Evolutionary conservation across 169 alveolate species (phyloP).

Genomic region (Prorocentrum cordatum): DNA sequence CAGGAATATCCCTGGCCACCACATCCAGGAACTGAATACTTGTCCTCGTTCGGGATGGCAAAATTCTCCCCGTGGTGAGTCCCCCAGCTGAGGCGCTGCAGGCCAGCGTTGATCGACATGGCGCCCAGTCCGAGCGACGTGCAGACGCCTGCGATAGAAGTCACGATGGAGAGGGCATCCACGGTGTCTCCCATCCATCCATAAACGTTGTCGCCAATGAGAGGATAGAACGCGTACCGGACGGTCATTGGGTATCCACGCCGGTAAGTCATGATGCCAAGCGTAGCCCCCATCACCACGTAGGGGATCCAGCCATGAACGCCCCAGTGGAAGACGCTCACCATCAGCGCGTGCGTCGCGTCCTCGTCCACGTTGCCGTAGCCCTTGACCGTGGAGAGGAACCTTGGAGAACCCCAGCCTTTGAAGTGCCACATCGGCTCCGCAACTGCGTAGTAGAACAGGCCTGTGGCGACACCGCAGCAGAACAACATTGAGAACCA

Average conservation of each 20-base stretch:
- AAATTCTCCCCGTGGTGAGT: too few species aligned
- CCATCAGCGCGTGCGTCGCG: neutral
- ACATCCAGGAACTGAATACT: too few species aligned
- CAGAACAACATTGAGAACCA: too few species aligned
- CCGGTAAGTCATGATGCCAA: constrained; percentile 21
- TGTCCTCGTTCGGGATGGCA: too few species aligned
- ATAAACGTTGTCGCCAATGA: constrained; percentile 6
- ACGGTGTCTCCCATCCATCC: constrained; percentile 22
- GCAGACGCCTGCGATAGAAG: constrained; percentile 26
- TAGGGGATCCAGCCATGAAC: constrained; percentile 21
- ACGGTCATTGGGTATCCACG: neutral
- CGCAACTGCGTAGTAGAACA: too few species aligned
- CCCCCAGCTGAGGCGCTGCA: neutral
- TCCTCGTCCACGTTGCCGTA: constrained; percentile 11
- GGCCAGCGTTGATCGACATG: constrained; percentile 4
- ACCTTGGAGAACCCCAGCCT: too few species aligned
- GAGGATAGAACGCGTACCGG: constrained; percentile 4
- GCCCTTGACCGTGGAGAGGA: too few species aligned
- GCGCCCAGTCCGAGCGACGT: constrained; percentile 34
- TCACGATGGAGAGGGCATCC: constrained; percentile 33
- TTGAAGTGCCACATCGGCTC: too few species aligned
- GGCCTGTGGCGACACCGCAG: too few species aligned
- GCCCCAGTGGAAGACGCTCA: constrained; percentile 34
- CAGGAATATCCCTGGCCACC: too few species aligned
- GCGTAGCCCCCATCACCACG: constrained; percentile 2